Conservation (phyloP, 768 basidiomycete genomes). For the Crassisporium funariophilum region DNA sequence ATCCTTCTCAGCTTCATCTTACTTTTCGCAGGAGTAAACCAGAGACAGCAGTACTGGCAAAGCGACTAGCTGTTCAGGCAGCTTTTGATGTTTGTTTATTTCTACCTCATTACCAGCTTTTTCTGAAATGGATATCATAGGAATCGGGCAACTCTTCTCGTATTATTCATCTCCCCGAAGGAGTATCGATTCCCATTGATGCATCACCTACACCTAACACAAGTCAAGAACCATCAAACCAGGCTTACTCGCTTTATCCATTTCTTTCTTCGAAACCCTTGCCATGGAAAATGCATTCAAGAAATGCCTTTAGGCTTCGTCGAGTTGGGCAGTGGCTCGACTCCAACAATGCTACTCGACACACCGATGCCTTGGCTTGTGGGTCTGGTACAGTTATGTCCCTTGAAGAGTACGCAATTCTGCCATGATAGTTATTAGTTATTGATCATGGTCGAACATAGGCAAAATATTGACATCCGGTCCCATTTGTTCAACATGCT, state of each 20-base stretch:
- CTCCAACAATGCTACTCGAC: constrained; percentile 9
- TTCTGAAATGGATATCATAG: constrained; percentile 2
- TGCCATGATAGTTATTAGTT: neutral
- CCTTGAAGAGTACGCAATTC: constrained; percentile 7
- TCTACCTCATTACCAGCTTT: neutral
- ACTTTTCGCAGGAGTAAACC: constrained; percentile 46
- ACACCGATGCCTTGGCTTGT: neutral
- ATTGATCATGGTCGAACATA: neutral
- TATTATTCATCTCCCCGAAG: constrained; percentile 6
- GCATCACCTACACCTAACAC: neutral
- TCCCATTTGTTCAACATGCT: constrained; percentile 6
- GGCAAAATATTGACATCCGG: constrained; percentile 10
- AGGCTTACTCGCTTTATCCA: constrained; percentile 67
- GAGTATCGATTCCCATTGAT: too few relatives aligned
- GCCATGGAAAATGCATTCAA: constrained; percentile 47
- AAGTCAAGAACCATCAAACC: constrained; percentile 17
- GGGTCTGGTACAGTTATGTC: neutral
- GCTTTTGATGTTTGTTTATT: constrained; percentile 49
- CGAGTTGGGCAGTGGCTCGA: constrained; percentile 63
- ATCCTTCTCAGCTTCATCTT: constrained; percentile 51
- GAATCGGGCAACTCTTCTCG: neutral
- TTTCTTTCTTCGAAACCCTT: constrained; percentile 53
- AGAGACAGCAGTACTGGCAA: constrained; percentile 43
- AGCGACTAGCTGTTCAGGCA: constrained; percentile 54
- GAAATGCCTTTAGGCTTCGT: constrained; percentile 58